Evolutionary conservation across 1,139 yeast species (phyloP).

Genomic region (Geotrichum histeridarum): DNA sequence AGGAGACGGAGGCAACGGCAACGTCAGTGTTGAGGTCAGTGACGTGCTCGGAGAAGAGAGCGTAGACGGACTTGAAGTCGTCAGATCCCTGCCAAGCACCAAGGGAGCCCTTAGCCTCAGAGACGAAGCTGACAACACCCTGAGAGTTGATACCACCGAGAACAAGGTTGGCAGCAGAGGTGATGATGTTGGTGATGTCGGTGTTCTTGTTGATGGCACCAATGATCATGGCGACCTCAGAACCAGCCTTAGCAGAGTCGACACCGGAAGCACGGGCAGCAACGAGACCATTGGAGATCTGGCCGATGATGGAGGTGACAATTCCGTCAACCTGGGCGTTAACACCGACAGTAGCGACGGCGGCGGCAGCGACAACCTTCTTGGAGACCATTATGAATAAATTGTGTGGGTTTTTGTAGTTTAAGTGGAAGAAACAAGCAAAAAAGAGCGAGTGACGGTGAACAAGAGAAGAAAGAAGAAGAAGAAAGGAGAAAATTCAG

Average conservation of each 20-base stretch:
- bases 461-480: background rate
- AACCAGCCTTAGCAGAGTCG: slow-evolving; percentile 18
- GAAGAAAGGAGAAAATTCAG: background rate
- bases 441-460: background rate
- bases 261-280: slow-evolving; percentile 20
- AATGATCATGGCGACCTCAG: slow-evolving; percentile 22
- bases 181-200: slow-evolving; percentile 18
- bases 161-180: slow-evolving; percentile 19
- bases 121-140: slow-evolving; percentile 18
- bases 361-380: slow-evolving; percentile 18
- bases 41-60: slow-evolving; percentile 12
- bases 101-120: slow-evolving; percentile 20
- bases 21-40: slow-evolving; percentile 19
- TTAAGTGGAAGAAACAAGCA: too few species aligned
- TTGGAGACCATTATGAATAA: slow-evolving; percentile 21
- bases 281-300: slow-evolving; percentile 20
- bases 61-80: slow-evolving; percentile 19
- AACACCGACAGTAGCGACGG: slow-evolving; percentile 20
- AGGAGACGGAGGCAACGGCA: slow-evolving; percentile 20
- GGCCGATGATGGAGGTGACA: slow-evolving; percentile 18
- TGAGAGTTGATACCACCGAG: slow-evolving; percentile 21
- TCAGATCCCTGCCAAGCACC: slow-evolving; percentile 20
- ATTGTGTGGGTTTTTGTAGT: background rate
- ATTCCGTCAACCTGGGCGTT: slow-evolving; percentile 21
- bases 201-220: slow-evolving; percentile 18